phyloP scores from a whole-genome alignment of 305 asterid genomes.

The Fraxinus xanthoxyloides region DNA sequence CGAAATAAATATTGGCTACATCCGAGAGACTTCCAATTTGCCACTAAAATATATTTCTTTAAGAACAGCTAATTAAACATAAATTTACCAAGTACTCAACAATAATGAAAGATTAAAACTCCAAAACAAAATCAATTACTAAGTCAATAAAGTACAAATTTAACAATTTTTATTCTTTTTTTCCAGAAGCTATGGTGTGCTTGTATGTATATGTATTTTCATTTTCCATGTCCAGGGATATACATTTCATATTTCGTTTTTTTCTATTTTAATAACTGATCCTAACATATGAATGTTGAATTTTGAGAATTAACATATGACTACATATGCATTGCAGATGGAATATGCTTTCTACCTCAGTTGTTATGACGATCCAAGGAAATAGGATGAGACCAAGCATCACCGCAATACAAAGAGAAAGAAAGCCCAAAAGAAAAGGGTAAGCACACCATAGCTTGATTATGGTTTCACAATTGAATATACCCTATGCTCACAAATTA shows the following conservation, averaged over 20 bases:
- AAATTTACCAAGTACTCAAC: background rate
- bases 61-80: background rate
- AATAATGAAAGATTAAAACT: background rate
- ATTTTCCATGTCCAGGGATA: background rate
- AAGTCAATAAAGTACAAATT: background rate
- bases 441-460: background rate
- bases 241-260: too few relatives aligned
- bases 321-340: background rate
- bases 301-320: background rate
- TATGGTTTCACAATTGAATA: background rate
- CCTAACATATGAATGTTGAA: background rate
- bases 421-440: background rate
- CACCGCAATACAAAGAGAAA: background rate
- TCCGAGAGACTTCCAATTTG: background rate
- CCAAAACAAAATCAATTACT: background rate
- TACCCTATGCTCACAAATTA: background rate
- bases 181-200: background rate
- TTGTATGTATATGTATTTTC: background rate
- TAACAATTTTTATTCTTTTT: too few relatives aligned
- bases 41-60: background rate
- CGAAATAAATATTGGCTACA: background rate
- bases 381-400: background rate
- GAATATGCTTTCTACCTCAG: too few relatives aligned
- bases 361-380: background rate
- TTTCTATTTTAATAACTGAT: background rate